Evolutionary conservation across 2,329 filamentous ascomycete species (phyloP).

Genomic region (Diaporthe australafricana): DNA sequence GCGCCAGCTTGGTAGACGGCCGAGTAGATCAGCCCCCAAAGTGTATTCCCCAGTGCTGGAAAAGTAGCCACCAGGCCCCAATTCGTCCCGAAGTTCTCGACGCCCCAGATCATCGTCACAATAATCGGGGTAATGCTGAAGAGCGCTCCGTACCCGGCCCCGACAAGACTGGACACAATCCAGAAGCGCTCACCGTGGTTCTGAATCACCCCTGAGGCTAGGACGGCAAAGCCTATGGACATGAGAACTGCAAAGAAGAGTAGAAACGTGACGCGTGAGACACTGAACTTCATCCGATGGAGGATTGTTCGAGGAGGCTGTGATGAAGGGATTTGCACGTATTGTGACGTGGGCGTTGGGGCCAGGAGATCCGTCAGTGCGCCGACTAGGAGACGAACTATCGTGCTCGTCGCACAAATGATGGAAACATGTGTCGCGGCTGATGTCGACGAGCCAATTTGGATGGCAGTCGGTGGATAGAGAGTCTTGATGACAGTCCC

Average conservation of each 20-base stretch:
- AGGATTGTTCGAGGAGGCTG: slow-evolving; percentile 48
- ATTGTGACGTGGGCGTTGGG: slow-evolving; percentile 70
- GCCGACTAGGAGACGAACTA: slow-evolving; percentile 90
- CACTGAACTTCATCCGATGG: slow-evolving; percentile 54
- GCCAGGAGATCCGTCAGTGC: slow-evolving; percentile 90
- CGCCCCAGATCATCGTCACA: slow-evolving; percentile 97
- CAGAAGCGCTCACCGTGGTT: slow-evolving; percentile 84
- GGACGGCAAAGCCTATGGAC: slow-evolving; percentile 79
- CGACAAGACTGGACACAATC: slow-evolving; percentile 85
- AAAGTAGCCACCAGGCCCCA: slow-evolving; percentile 96
- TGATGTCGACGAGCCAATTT: slow-evolving; percentile 62
- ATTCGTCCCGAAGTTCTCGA: slow-evolving; percentile 98
- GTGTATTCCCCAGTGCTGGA: slow-evolving; percentile 85
- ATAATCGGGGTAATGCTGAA: slow-evolving; percentile 93
- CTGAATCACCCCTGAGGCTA: slow-evolving; percentile 82
- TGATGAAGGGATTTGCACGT: slow-evolving; percentile 58
- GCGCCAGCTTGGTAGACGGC: slow-evolving; percentile 80
- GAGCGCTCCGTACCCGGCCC: slow-evolving; percentile 91
- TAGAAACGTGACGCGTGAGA: slow-evolving; percentile 86
- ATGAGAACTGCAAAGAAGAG: slow-evolving; percentile 80
- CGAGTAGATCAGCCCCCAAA: slow-evolving; percentile 94
- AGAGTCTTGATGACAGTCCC: slow-evolving; percentile 93
- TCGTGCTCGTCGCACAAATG: slow-evolving; percentile 88
- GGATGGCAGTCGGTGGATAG: slow-evolving; percentile 67
- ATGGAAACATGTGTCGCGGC: slow-evolving; percentile 92